Percentiles rank a stretch among this genome's conserved stretches.
phyloP scores from a whole-genome alignment of 1,284 basidiomycete genomes.

The Singerocomus rubriflavus region DNA sequence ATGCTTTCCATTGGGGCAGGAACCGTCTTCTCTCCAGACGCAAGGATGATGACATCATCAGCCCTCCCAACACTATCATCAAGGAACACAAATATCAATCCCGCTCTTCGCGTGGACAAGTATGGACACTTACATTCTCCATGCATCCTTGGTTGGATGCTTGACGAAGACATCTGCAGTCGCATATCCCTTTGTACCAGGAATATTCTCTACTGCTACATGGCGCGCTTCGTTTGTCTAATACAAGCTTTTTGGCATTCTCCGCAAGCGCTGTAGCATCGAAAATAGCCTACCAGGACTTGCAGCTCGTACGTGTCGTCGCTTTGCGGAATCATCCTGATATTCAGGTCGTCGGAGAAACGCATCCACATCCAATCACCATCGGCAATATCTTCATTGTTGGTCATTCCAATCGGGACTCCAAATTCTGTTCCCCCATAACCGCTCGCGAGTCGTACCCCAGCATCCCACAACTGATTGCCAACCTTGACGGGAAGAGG shows the following conservation, averaged over 20 bases:
- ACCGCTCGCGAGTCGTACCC: conserved; percentile 8
- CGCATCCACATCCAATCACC: conserved; percentile 32
- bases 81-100: background rate
- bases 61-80: background rate
- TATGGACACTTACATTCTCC: conserved; percentile 17
- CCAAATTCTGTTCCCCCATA: conserved; percentile 28
- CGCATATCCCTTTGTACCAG: background rate
- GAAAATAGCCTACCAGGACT: background rate
- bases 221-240: background rate
- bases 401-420: background rate
- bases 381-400: conserved; percentile 8
- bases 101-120: background rate
- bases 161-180: conserved; percentile 5
- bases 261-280: background rate
- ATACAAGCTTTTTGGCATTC: background rate
- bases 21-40: background rate
- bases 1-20: background rate
- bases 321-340: conserved; percentile 15
- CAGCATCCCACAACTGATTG: conserved; percentile 15
- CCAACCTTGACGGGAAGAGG: conserved; percentile 15
- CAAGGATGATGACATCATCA: background rate
- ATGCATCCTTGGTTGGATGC: conserved; percentile 7
- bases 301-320: conserved; percentile 7
- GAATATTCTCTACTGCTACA: conserved; percentile 1
- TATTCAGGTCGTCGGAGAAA: conserved; percentile 9